A percentile compares a stretch with the other conserved stretches of the same genome.
phyloP scores from a whole-genome alignment of 192 early-diverging fungal genomes.

The Neocallimastix lanati region DNA sequence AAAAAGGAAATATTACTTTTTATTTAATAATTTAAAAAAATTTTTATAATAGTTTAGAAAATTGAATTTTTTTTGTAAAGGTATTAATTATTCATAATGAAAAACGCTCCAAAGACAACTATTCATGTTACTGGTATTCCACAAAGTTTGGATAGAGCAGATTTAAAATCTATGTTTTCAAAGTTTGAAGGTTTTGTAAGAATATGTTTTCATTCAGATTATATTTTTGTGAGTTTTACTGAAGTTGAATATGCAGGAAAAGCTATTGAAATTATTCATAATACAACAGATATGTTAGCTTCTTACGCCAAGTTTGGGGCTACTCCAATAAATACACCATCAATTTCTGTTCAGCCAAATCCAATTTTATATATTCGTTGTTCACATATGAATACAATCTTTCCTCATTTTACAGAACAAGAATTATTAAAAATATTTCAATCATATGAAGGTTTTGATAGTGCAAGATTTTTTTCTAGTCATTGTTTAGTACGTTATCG shows the following conservation, averaged over 20 bases:
- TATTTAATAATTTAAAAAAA: neutral
- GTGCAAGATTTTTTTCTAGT: slow-evolving; percentile 25
- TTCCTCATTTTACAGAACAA: slow-evolving; percentile 23
- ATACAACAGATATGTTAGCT: slow-evolving; percentile 25
- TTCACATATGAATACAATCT: slow-evolving; percentile 11
- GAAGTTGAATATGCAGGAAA: neutral
- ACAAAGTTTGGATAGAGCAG: neutral
- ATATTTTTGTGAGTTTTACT: neutral
- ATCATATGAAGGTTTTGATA: slow-evolving; percentile 25
- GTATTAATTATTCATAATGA: neutral
- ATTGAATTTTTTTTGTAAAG: neutral
- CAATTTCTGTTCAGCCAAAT: slow-evolving; percentile 23
- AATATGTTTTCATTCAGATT: neutral
- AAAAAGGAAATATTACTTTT: neutral
- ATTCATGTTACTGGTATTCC: neutral
- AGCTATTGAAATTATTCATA: neutral
- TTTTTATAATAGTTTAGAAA: too few relatives aligned
- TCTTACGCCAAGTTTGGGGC: slow-evolving; percentile 28
- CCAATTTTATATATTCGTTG: slow-evolving; percentile 19
- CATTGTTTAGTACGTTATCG: slow-evolving; percentile 24
- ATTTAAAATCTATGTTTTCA: neutral
- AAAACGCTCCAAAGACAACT: neutral
- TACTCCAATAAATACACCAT: slow-evolving; percentile 16
- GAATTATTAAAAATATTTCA: slow-evolving; percentile 25
- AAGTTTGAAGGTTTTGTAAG: neutral